phyloP scores from a whole-genome alignment of 495 filamentous ascomycete species.

The Neurospora africana region DNA sequence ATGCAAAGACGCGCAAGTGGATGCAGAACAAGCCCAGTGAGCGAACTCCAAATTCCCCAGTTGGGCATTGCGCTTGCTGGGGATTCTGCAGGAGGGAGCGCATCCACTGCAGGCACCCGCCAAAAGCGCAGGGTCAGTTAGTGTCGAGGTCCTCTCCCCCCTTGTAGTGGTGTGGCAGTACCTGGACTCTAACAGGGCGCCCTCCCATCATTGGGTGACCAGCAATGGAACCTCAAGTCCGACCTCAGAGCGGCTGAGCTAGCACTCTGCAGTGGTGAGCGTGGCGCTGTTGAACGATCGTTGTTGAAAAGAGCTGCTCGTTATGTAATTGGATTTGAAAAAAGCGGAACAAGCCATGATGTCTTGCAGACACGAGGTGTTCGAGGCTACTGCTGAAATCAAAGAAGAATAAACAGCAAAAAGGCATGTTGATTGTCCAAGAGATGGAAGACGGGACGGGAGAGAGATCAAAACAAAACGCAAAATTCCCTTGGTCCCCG shows the following conservation, averaged over 20 bases:
- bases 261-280: neutral
- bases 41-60: neutral
- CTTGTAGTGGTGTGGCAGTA: no score
- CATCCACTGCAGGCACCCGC: neutral
- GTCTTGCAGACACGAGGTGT: no score
- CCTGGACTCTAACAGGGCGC: neutral
- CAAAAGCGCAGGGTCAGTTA: neutral
- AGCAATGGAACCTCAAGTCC: neutral
- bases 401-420: neutral
- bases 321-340: neutral
- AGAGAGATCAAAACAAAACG: neutral
- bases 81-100: neutral
- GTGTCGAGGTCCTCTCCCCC: neutral
- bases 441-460: neutral
- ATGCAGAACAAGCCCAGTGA: neutral
- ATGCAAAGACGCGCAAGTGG: neutral
- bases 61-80: neutral
- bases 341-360: neutral
- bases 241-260: neutral
- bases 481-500: neutral
- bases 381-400: neutral
- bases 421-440: neutral
- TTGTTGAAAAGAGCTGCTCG: neutral
- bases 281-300: neutral
- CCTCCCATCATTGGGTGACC: neutral